phyloP scores from a whole-genome alignment of 345 rosid species.

The Corchorus olitorius region DNA sequence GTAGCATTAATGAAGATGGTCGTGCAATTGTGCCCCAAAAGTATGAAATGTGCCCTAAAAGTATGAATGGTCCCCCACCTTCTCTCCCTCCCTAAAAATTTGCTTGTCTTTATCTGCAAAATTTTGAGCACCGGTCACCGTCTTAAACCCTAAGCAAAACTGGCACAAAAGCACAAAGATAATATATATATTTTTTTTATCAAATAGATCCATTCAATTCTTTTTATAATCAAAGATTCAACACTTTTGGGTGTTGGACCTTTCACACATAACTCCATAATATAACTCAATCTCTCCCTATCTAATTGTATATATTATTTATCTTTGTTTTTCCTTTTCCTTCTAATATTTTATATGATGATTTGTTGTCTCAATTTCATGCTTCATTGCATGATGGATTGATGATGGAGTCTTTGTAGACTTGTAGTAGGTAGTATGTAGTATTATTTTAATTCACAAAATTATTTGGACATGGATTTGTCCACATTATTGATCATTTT shows the following conservation, averaged over 20 bases:
- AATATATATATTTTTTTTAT: background rate
- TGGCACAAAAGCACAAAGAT: conserved; percentile 8
- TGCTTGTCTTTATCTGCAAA: background rate
- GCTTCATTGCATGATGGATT: background rate
- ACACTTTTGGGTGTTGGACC: background rate
- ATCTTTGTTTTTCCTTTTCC: background rate
- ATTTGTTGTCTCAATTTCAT: background rate
- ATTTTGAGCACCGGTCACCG: background rate
- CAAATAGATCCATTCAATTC: conserved; percentile 1
- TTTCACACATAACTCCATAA: background rate
- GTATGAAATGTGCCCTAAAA: conserved; percentile 7
- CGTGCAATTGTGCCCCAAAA: conserved; percentile 12
- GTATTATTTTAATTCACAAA: background rate
- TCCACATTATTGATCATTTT: background rate
- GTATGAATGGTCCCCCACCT: background rate
- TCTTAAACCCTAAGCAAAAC: conserved; percentile 1
- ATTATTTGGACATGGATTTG: background rate
- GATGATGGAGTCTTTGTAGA: background rate
- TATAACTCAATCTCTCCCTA: background rate
- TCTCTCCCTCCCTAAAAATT: background rate
- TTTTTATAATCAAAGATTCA: background rate
- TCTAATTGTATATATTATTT: background rate
- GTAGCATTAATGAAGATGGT: background rate
- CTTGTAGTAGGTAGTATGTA: background rate
- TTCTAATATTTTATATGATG: background rate